phyloP scores from a whole-genome alignment of 148 eudicot genomes.

The Talinum fruticosum region DNA sequence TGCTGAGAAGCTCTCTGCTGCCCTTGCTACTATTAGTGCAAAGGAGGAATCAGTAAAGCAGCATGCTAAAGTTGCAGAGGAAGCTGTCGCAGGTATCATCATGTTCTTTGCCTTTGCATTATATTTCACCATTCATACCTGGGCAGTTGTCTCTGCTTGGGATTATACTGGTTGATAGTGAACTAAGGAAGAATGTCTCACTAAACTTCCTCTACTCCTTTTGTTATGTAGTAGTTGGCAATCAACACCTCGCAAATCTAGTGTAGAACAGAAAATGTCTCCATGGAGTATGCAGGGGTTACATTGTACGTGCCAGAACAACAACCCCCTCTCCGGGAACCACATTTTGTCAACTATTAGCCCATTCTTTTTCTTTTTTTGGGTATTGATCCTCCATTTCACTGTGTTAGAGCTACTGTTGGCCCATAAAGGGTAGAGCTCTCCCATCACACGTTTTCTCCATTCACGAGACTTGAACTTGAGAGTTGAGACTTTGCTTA shows the following conservation, averaged over 20 bases:
- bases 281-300: not conserved
- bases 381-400: too few species aligned
- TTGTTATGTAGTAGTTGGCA: not conserved
- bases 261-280: too few species aligned
- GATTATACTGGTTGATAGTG: not conserved
- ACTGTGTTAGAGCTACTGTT: too few species aligned
- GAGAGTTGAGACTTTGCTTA: too few species aligned
- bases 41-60: constrained; percentile 84
- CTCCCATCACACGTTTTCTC: too few species aligned
- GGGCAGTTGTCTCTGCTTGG: not conserved
- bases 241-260: too few species aligned
- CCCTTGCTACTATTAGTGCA: constrained; percentile 43
- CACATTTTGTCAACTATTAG: not conserved
- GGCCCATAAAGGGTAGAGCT: too few species aligned
- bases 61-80: constrained; percentile 88
- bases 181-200: not conserved
- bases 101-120: not conserved
- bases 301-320: not conserved
- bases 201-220: not conserved
- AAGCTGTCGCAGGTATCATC: constrained; percentile 70
- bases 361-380: too few species aligned
- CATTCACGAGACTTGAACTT: too few species aligned
- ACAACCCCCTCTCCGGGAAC: not conserved
- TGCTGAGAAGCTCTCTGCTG: constrained; percentile 61
- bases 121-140: not conserved